Evolutionary conservation across 2,329 filamentous ascomycete genomes (phyloP).

Genomic region (Bimuria novae-zelandiae): DNA sequence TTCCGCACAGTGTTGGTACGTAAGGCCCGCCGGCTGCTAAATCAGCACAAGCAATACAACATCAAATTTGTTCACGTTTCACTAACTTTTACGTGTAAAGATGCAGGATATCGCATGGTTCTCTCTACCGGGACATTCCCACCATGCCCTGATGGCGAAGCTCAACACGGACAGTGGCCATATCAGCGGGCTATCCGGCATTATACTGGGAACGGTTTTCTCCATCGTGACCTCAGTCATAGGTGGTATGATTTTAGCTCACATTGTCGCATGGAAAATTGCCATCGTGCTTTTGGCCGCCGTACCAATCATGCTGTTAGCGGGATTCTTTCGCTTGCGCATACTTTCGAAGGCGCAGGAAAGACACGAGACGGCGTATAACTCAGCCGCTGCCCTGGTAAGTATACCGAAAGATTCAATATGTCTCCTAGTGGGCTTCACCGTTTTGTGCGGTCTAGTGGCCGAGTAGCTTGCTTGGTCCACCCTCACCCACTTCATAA

Average conservation of each 20-base stretch:
- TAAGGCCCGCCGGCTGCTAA: background rate
- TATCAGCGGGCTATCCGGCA: constrained; percentile 54
- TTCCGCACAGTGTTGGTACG: constrained; percentile 55
- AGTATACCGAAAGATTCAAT: background rate
- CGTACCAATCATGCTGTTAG: constrained; percentile 54
- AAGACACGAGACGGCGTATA: constrained; percentile 67
- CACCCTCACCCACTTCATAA: background rate
- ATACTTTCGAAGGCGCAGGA: constrained; percentile 63
- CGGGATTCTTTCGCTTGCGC: constrained; percentile 53
- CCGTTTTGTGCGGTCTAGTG: background rate
- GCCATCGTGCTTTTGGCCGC: constrained; percentile 55
- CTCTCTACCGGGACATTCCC: constrained; percentile 48
- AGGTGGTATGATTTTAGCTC: constrained; percentile 54
- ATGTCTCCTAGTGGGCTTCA: background rate
- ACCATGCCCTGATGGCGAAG: constrained; percentile 52
- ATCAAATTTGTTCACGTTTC: background rate
- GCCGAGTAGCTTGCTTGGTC: background rate
- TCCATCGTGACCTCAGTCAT: constrained; percentile 53
- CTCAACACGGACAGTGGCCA: constrained; percentile 56
- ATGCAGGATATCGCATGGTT: constrained; percentile 61
- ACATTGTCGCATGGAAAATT: constrained; percentile 57
- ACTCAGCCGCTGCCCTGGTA: constrained; percentile 62
- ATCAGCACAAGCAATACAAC: background rate
- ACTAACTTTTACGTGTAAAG: background rate
- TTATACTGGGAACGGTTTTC: constrained; percentile 57